Conservation (phyloP, 192 early-diverging fungal genomes). For the Coemansia erecta region DNA sequence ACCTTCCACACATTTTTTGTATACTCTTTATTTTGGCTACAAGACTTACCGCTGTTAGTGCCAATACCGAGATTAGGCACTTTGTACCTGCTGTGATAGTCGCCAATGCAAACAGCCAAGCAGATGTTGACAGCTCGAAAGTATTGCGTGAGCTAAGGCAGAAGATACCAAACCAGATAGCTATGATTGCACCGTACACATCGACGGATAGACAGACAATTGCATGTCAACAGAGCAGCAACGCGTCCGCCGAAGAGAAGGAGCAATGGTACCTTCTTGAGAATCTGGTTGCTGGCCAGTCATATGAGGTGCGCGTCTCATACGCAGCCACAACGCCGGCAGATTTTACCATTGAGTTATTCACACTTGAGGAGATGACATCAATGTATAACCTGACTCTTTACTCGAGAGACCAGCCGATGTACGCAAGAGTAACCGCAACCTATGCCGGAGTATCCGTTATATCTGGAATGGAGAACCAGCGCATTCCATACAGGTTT, state of each 20-base stretch:
- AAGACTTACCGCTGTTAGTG: not conserved
- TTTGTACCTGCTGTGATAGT: slow-evolving; percentile 15
- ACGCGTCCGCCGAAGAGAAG: slow-evolving; percentile 2
- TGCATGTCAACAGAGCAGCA: slow-evolving; percentile 20
- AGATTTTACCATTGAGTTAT: slow-evolving; percentile 27
- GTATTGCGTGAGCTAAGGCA: not conserved
- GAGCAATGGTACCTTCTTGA: slow-evolving; percentile 34
- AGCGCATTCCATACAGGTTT: slow-evolving; percentile 21
- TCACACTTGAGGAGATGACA: slow-evolving; percentile 6
- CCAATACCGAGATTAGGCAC: slow-evolving; percentile 42
- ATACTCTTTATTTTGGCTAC: not conserved
- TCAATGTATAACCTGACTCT: not conserved
- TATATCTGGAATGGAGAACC: slow-evolving; percentile 17
- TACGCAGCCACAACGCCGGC: slow-evolving; percentile 39
- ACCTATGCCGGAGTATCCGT: slow-evolving; percentile 29
- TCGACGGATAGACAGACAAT: slow-evolving; percentile 14
- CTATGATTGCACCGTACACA: slow-evolving; percentile 17
- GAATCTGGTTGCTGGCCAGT: slow-evolving; percentile 6
- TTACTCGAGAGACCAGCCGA: not conserved
- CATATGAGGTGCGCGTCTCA: slow-evolving; percentile 47
- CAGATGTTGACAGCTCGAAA: not conserved
- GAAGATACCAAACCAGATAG: not conserved
- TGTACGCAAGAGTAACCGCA: slow-evolving; percentile 31
- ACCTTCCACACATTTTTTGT: not conserved
- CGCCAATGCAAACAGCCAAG: not conserved